phyloP scores from a whole-genome alignment of 768 basidiomycete species.

The Serendipita sp. region DNA sequence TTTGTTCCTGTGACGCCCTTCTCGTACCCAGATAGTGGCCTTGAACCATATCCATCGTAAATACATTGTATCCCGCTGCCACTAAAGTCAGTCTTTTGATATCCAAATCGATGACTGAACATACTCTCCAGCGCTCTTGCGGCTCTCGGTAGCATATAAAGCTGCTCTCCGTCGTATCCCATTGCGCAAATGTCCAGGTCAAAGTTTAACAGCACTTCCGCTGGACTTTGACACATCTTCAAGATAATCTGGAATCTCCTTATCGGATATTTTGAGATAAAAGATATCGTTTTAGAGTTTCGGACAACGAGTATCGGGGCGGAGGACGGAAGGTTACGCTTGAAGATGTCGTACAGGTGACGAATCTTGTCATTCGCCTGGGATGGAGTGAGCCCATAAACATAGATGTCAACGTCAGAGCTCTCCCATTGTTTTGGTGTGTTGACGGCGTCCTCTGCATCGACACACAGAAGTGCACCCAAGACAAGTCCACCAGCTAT shows the following conservation, averaged over 20 bases:
- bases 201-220: constrained; percentile 12
- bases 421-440: constrained; percentile 4
- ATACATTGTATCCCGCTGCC: constrained; percentile 9
- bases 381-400: constrained; percentile 7
- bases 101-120: neutral
- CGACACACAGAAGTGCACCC: constrained; percentile 1
- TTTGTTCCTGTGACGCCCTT: constrained; percentile 9
- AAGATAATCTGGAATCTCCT: constrained; percentile 10
- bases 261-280: constrained; percentile 5
- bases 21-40: constrained; percentile 11
- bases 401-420: constrained; percentile 10
- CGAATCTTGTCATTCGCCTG: constrained; percentile 7
- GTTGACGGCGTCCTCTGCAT: neutral
- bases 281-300: constrained; percentile 10
- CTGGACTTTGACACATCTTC: constrained; percentile 5
- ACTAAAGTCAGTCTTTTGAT: neutral
- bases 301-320: constrained; percentile 10
- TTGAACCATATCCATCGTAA: constrained; percentile 11
- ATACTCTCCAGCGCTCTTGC: constrained; percentile 10
- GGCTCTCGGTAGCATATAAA: constrained; percentile 11
- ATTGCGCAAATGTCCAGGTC: constrained; percentile 11
- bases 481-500: constrained; percentile 11
- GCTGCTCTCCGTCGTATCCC: constrained; percentile 7
- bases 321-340: constrained; percentile 4
- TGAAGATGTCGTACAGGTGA: constrained; percentile 8